These are phyloP conservation scores for Teratosphaeria pseudoeucalypti DNA, from an alignment of 2,329 filamentous ascomycete genomes.

Conservation along the genomic window DNA sequence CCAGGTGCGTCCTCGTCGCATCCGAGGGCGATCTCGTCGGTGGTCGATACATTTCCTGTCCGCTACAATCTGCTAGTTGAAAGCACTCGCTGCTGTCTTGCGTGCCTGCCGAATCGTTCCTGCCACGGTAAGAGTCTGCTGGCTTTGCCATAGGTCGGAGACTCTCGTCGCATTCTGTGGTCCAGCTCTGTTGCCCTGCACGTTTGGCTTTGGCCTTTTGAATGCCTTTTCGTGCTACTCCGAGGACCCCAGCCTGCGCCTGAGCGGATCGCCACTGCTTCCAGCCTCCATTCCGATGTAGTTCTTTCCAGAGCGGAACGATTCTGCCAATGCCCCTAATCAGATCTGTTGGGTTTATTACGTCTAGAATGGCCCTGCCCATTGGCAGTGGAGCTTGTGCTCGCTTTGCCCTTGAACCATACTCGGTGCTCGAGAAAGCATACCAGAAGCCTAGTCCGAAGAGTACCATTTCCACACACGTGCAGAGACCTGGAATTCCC, in stretches of 20 bases:
- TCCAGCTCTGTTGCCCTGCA: background rate
- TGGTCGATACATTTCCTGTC: background rate
- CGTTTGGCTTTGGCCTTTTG: background rate
- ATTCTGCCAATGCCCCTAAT: constrained; percentile 6
- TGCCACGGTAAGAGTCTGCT: background rate
- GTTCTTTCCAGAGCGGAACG: constrained; percentile 1
- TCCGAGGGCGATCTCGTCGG: background rate
- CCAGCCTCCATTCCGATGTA: constrained; percentile 4
- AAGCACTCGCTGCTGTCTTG: background rate
- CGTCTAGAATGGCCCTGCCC: constrained; percentile 7
- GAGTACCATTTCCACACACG: constrained; percentile 17
- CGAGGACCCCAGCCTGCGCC: background rate
- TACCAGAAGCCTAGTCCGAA: constrained; percentile 20
- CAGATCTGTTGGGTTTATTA: constrained; percentile 7
- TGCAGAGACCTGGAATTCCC: constrained; percentile 15
- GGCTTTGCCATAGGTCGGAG: background rate
- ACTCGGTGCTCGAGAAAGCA: constrained; percentile 16
- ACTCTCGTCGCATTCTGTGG: background rate
- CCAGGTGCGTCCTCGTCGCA: background rate
- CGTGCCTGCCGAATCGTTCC: background rate
- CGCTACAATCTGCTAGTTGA: background rate
- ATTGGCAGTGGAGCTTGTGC: constrained; percentile 6
- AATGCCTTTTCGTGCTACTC: background rate
- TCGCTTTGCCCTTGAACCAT: constrained; percentile 8
- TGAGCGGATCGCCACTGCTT: constrained; percentile 2